These are phyloP conservation scores for Kentomonas sorsogonicus DNA, from an alignment of 208 protist genomes.

Conservation along the genomic window DNA sequence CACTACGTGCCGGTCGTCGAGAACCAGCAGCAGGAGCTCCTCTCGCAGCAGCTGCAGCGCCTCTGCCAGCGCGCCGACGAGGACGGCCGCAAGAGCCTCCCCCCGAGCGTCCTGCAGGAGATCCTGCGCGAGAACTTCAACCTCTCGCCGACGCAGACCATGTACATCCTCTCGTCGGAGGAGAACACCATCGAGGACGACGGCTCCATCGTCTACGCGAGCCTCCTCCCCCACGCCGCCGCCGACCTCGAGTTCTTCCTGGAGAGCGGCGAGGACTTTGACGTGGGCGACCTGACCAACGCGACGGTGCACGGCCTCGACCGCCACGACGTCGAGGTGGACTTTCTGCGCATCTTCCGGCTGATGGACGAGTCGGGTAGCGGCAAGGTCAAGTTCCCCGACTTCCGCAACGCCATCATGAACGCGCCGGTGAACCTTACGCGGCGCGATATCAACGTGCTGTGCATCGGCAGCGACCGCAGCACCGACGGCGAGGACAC, in stretches of 20 bases:
- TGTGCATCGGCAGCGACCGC: conserved; percentile 58
- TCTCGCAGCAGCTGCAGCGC: conserved; percentile 43
- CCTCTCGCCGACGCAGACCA: conserved; percentile 56
- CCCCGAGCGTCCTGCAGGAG: conserved; percentile 33
- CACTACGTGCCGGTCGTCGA: conserved; percentile 33
- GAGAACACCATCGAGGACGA: conserved; percentile 33
- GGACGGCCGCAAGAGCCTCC: conserved; percentile 38
- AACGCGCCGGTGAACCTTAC: conserved; percentile 83
- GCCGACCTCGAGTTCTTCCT: conserved; percentile 73
- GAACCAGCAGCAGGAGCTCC: conserved; percentile 26
- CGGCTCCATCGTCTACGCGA: conserved; percentile 60
- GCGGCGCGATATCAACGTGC: conserved; percentile 61
- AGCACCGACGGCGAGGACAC: conserved; percentile 26
- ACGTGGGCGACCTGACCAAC: conserved; percentile 22
- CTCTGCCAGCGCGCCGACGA: conserved; percentile 50
- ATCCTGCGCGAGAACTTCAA: conserved; percentile 49
- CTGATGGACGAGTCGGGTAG: conserved; percentile 51
- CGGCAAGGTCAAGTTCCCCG: conserved; percentile 48
- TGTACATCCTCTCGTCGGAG: conserved; percentile 73
- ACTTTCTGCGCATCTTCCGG: conserved; percentile 73
- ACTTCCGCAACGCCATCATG: conserved; percentile 52
- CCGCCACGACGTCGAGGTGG: conserved; percentile 66
- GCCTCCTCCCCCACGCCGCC: conserved; percentile 47
- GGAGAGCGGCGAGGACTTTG: conserved; percentile 51
- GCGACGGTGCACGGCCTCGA: conserved; percentile 81